Conservation (phyloP, 2,329 filamentous ascomycete species). For the Diaporthe aspalathi region DNA sequence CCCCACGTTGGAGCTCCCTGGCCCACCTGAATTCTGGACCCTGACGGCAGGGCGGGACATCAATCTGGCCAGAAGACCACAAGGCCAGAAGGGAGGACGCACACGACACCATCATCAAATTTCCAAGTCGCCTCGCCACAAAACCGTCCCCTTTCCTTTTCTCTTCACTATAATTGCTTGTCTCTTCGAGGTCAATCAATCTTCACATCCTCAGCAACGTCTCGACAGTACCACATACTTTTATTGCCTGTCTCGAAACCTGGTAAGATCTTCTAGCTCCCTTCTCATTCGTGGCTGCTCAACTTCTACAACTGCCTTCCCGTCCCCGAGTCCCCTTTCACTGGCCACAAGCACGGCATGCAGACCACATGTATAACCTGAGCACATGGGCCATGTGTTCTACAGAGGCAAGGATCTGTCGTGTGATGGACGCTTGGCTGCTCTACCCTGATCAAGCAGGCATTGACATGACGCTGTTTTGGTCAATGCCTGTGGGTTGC, state of each 20-base stretch:
- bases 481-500: not conserved
- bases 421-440: not conserved
- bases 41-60: slow-evolving; percentile 30
- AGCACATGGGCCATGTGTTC: not conserved
- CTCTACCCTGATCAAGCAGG: slow-evolving; percentile 18
- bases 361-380: not conserved
- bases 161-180: slow-evolving; percentile 23
- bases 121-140: slow-evolving; percentile 19
- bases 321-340: not conserved
- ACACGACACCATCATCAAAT: slow-evolving; percentile 36
- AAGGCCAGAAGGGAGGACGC: slow-evolving; percentile 21
- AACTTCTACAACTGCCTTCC: not conserved
- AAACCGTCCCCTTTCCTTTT: not conserved
- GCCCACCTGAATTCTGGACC: slow-evolving; percentile 34
- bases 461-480: not conserved
- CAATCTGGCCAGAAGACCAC: slow-evolving; percentile 39
- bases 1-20: slow-evolving; percentile 34
- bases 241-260: slow-evolving; percentile 13
- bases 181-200: slow-evolving; percentile 3
- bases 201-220: not conserved
- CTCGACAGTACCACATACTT: not conserved
- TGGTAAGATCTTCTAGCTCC: slow-evolving; percentile 13
- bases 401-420: not conserved
- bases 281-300: not conserved
- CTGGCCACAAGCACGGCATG: not conserved